Evolutionary conservation across 305 asterid species (phyloP).

Genomic region (Fraxinus baroniana): DNA sequence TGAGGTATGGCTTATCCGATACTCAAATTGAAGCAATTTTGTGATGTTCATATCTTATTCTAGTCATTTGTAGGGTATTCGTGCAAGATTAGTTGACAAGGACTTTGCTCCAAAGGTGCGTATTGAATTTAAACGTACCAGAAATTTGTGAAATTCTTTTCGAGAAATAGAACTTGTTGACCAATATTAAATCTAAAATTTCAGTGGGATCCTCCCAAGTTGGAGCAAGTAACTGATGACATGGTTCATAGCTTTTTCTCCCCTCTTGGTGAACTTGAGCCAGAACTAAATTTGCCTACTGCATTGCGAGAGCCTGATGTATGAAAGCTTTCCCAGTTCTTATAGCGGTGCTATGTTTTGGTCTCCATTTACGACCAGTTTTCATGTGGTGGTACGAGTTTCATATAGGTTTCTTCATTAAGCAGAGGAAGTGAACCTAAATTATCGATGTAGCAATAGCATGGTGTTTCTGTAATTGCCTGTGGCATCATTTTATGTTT

Average conservation of each 20-base stretch:
- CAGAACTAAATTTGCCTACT: slow-evolving; percentile 76
- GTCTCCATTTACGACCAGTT: not conserved
- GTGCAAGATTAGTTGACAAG: slow-evolving; percentile 88
- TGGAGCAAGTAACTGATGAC: slow-evolving; percentile 73
- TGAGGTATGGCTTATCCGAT: slow-evolving; percentile 53
- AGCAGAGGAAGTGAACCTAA: not conserved
- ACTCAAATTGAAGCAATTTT: not conserved
- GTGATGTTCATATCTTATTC: not conserved
- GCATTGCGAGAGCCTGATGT: slow-evolving; percentile 80
- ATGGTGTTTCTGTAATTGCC: not conserved
- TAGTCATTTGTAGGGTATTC: slow-evolving; percentile 61
- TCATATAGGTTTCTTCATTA: not conserved
- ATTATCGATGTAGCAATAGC: not conserved
- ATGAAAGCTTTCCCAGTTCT: slow-evolving; percentile 24
- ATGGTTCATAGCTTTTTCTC: slow-evolving; percentile 62
- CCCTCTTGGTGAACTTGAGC: slow-evolving; percentile 64
- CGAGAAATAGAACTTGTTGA: not conserved
- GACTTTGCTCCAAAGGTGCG: slow-evolving; percentile 94
- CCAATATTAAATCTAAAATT: slow-evolving; percentile 10
- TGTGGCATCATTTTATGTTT: not conserved
- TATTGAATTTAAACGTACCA: not conserved
- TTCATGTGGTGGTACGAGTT: not conserved
- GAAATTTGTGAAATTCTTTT: not conserved
- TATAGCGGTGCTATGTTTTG: not conserved
- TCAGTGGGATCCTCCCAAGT: slow-evolving; percentile 75